Evolutionary conservation across 2,329 filamentous ascomycete genomes (phyloP), one percentile per base, ranked within the genome.

Genomic region (Cercospora sojina): DNA sequence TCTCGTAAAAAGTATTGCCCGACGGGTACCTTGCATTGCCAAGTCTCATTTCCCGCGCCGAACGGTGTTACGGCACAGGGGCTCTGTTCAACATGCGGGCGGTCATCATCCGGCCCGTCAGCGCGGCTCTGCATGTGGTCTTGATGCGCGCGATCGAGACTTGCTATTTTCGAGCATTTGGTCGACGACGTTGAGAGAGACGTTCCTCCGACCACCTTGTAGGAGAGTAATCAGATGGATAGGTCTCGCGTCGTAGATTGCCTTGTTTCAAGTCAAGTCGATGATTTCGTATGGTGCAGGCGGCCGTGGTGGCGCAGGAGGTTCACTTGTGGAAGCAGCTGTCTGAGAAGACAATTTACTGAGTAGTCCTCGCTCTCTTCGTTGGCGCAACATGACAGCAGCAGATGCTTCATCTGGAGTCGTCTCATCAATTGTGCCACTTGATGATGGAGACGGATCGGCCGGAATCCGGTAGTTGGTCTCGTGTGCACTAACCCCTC

Each of bases 211-310:
- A 56, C 23, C 51, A 55, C 2, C 27, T 9, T 27, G 51, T 23
- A 27, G 23, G 20, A 9, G n/a, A 27, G 25, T 3, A 12, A 51
- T 18, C 29, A 29, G 51, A 56, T 5, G 29, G 25, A 12, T 7
- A 32, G 20, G 25, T 27, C 41, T 55, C 31, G n/a, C 16, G 20
- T 43, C 20, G 4, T 12, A 31, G 49, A 43, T 62, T 49, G n/a
- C n/a, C 38, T 7, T 32, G 23, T 53, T 51, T 70, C 66, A 70
- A 20, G 66, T 68, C 53, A 70, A 47, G 41, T 68, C 68, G 47
- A 70, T 68, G n/a, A 70, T 62, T 35, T 62, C 47, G 20, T 29
- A n/a, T 25, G 51, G n/a, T 12, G 27, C 41, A 32, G 58, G 38
- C 35, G 16, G 25, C 6, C 25, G 18, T 12, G 20, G 18, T 31